Evolutionary conservation across 441 rosid species (phyloP), one percentile per base, ranked within the genome.

Genomic region (Erodium moschatum): DNA sequence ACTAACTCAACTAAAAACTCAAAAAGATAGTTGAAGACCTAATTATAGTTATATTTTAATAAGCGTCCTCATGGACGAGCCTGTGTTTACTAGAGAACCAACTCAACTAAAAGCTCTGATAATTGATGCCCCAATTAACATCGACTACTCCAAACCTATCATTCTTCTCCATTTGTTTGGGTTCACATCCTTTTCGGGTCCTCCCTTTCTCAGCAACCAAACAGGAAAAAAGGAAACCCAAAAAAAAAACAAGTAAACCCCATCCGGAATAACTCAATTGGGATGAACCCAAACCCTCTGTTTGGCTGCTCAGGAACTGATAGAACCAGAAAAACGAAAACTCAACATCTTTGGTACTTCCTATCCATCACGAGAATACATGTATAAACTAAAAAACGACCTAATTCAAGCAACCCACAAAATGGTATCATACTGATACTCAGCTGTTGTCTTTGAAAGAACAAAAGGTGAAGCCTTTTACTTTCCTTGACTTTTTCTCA

Each of bases 131-230:
- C 0, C 0, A 24, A 24, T 24, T 2, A 24, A 24, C 27, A 24
- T 24, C 27, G 27, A 24, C 27, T 24, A 24, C 27, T 24, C 27
- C 27, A 24, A 24, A 24, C 27, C 27, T 24, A 24, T 24, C 0
- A 24, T 24, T 24, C 1, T 24, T 24, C 1, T 24, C 27, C 27
- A 24, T 24, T 24, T 24, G 27, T 24, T 24, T 24, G 27, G 27
- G 27, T 24, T 50, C n/a, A 16, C 13, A 6, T n/a, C 58, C 58
- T 50, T 50, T 50, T 50, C 58, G 4, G 4, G 58, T n/a, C 19
- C 58, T 50, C 58, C 18, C 5, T 50, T 50, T 50, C 58, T 50
- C 58, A 50, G n/a, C 58, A 50, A 50, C 58, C 58, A 50, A 50
- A 50, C 58, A 15, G 58, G n/a, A 4, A 50, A 50, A 15, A 19